Base-by-base conservation (phyloP, 2,329 filamentous ascomycete species). In the Xylariaceae sp. region DNA sequence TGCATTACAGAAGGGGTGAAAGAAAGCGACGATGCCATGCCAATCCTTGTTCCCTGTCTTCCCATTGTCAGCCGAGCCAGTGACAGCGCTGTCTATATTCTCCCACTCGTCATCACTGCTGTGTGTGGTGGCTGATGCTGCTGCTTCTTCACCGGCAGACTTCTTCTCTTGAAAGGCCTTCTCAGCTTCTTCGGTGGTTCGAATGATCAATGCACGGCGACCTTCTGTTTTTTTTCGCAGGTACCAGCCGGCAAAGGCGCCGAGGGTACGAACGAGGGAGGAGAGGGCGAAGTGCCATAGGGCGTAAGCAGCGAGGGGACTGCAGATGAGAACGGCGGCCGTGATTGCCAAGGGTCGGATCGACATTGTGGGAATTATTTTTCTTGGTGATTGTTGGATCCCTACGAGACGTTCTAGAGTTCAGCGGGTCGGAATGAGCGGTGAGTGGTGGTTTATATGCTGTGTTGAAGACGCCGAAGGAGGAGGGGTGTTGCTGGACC, bases 1-100 rank as follows among this genome's bases (percentile, higher is more conserved):
- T 40, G 93, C 93, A 71, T 98, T 97, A 68, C 93, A 97, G 66
- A 96, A 98, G 1, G 93, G 93, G 66, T 98, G 93, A 64, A 98
- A 95, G 76, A 98, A 97, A 37, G 89, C 93, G 52, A 97, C 81
- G 42, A 96, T 82, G 23, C 91, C 91, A 50, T 83, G 75, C 87
- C 88, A 96, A 37, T 85, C 76, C 54, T 77, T 72, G 47, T 76
- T 72, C 10, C 64, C 67, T 44, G 67, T 67, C 44, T 67, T 63
- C 37, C 62, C 62, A 47, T 63, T 60, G 64, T 66, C 52, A 64
- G 72, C 57, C 12, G 59, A 60, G 6, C 58, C 64, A 2, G 50
- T 40, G 3, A 62, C 59, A 5, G 74, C 68, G 27, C 72, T 68
- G 48, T 84, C 79, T 20, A 88, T 75, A 57, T 82, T 83, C 64